These are phyloP conservation scores for Neurospora africana DNA, from an alignment of 495 filamentous ascomycete genomes.

Conservation along the genomic window DNA sequence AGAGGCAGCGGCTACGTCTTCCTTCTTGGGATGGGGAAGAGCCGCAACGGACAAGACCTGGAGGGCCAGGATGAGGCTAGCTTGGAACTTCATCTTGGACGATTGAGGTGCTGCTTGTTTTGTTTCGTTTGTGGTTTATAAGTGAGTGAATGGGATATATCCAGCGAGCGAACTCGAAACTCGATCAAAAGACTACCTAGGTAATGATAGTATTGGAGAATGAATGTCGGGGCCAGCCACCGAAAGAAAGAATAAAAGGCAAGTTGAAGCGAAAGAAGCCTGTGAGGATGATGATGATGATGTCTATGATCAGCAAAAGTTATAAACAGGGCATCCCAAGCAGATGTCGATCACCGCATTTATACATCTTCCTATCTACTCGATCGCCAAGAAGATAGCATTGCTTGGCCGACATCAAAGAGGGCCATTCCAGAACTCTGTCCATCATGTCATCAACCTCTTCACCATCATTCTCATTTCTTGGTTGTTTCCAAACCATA, in stretches of 20 bases:
- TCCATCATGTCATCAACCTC: background rate
- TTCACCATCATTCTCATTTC: background rate
- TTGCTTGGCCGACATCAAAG: background rate
- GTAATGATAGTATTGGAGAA: background rate
- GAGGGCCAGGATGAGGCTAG: constrained; percentile 13
- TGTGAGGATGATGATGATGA: background rate
- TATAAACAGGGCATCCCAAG: background rate
- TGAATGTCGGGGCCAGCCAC: background rate
- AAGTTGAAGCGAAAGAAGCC: background rate
- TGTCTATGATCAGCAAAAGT: background rate
- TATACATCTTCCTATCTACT: background rate
- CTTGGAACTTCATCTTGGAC: constrained; percentile 18
- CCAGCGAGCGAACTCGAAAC: background rate
- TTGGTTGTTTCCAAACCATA: background rate
- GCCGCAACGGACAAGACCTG: constrained; percentile 17
- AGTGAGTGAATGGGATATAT: background rate
- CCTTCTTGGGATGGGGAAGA: constrained; percentile 8
- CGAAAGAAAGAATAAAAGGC: background rate
- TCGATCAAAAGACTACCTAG: background rate
- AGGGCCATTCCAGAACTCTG: background rate
- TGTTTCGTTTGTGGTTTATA: background rate
- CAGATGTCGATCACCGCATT: background rate
- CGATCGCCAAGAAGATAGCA: background rate
- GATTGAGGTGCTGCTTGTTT: background rate
- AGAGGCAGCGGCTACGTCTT: background rate